Conservation (phyloP, 140 eudicot genomes). For the Senecio squalidus region DNA sequence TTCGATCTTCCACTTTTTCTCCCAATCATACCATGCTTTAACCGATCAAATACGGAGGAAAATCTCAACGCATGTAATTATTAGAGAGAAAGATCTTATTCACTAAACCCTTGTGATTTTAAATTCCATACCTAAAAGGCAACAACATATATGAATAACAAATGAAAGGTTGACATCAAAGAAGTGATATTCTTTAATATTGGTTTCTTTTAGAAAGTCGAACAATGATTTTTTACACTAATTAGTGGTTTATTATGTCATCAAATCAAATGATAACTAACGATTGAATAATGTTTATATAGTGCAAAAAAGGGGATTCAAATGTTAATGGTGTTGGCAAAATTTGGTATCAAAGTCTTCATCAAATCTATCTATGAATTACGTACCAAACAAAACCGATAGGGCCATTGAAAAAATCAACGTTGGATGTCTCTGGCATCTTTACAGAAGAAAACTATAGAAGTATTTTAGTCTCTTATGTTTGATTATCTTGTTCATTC, state of each 20-base stretch:
- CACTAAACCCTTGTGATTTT: neutral
- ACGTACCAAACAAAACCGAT: neutral
- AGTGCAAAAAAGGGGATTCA: conserved; percentile 6
- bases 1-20: neutral
- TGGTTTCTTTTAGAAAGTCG: conserved; percentile 12
- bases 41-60: neutral
- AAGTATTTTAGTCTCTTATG: neutral
- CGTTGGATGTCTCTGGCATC: neutral
- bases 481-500: no score
- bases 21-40: neutral
- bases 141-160: neutral
- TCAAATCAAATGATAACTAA: conserved; percentile 8
- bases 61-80: neutral
- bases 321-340: conserved; percentile 18
- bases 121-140: conserved; percentile 19
- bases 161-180: conserved; percentile 21
- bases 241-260: neutral
- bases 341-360: conserved; percentile 10
- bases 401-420: neutral
- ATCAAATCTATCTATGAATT: no score
- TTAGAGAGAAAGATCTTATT: neutral
- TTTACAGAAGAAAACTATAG: neutral
- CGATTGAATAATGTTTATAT: neutral
- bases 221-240: conserved; percentile 8
- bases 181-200: conserved; percentile 15